These are phyloP conservation scores for Ochetophila trinervis DNA, from an alignment of 306 rosid genomes.

Conservation along the genomic window DNA sequence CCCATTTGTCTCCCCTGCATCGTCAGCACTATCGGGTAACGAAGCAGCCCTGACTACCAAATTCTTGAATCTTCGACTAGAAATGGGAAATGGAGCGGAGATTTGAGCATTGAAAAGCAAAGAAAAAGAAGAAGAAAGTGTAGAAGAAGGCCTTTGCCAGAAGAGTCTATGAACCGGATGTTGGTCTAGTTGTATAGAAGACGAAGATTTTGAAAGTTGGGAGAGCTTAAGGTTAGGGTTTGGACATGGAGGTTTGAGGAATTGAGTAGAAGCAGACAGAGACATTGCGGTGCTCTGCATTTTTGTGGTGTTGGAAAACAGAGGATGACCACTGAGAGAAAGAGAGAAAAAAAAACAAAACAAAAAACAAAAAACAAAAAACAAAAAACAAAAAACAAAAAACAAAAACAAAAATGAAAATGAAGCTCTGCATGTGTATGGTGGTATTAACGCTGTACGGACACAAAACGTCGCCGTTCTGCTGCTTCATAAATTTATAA, in stretches of 20 bases:
- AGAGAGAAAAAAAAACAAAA: too few relatives aligned
- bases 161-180: constrained; percentile 16
- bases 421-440: not conserved
- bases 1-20: constrained; percentile 22
- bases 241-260: constrained; percentile 21
- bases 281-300: constrained; percentile 33
- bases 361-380: too few relatives aligned
- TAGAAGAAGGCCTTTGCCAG: not conserved
- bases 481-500: not conserved
- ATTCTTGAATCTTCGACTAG: constrained; percentile 17
- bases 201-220: not conserved
- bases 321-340: not conserved
- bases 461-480: not conserved
- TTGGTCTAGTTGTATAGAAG: not conserved
- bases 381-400: too few relatives aligned
- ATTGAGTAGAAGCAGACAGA: constrained; percentile 27
- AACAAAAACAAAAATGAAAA: not conserved
- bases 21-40: constrained; percentile 34
- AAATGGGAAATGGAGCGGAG: constrained; percentile 28
- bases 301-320: constrained; percentile 5
- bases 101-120: constrained; percentile 10
- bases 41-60: constrained; percentile 42
- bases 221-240: constrained; percentile 8
- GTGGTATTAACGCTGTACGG: constrained; percentile 22
- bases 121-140: constrained; percentile 26